Percentiles rank a stretch among this genome's conserved stretches.
phyloP scores from a whole-genome alignment of 2,329 filamentous ascomycete genomes.

The Apiospora pterosperma region DNA sequence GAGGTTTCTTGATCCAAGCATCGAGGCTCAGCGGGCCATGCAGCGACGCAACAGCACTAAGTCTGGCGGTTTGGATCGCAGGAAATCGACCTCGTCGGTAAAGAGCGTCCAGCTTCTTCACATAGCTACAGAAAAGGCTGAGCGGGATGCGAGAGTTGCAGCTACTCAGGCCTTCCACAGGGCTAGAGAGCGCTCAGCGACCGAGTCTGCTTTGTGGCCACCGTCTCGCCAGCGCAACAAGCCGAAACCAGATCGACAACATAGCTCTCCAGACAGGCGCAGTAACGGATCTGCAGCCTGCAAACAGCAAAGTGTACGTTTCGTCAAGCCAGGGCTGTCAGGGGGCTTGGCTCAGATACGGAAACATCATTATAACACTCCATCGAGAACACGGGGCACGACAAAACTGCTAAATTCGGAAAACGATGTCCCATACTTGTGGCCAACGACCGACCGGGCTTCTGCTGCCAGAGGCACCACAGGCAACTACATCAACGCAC shows the following conservation, averaged over 20 bases:
- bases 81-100: slow-evolving; percentile 51
- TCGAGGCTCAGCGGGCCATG: slow-evolving; percentile 31
- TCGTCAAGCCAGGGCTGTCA: slow-evolving; percentile 28
- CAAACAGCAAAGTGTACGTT: slow-evolving; percentile 55
- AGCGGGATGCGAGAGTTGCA: slow-evolving; percentile 59
- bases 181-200: slow-evolving; percentile 39
- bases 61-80: slow-evolving; percentile 42
- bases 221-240: slow-evolving; percentile 22
- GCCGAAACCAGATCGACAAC: slow-evolving; percentile 9
- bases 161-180: slow-evolving; percentile 58
- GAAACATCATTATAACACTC: neutral
- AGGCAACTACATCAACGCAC: slow-evolving; percentile 33
- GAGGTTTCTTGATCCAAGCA: neutral
- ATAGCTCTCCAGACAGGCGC: slow-evolving; percentile 12
- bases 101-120: slow-evolving; percentile 43
- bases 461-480: slow-evolving; percentile 25
- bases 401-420: slow-evolving; percentile 1
- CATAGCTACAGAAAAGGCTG: slow-evolving; percentile 46
- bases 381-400: slow-evolving; percentile 3
- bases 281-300: slow-evolving; percentile 26
- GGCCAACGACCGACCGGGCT: slow-evolving; percentile 10
- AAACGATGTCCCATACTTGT: slow-evolving; percentile 6
- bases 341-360: neutral
- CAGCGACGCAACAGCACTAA: slow-evolving; percentile 47
- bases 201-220: slow-evolving; percentile 31